Percentiles rank a stretch among this genome's conserved stretches.
Evolutionary conservation across 2,329 filamentous ascomycete species (phyloP).

Genomic region (Xylariaceae sp.): DNA sequence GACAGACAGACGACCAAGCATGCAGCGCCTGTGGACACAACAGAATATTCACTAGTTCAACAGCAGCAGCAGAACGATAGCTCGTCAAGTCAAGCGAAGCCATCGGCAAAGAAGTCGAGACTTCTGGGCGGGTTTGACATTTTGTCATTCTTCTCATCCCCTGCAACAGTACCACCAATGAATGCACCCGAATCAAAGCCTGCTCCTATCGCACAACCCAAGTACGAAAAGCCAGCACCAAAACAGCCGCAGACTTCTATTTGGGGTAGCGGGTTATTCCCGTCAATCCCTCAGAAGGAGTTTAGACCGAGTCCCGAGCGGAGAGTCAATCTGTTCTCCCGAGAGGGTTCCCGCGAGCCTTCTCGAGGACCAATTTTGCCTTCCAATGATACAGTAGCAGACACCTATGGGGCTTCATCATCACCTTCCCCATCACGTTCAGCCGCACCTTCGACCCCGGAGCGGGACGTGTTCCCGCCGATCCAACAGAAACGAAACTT

Average conservation of each 20-base stretch:
- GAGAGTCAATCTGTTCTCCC: slow-evolving; percentile 33
- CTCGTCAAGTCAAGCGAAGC: slow-evolving; percentile 17
- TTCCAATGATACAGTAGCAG: slow-evolving; percentile 20
- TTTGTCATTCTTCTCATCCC: slow-evolving; percentile 55
- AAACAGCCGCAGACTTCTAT: slow-evolving; percentile 21
- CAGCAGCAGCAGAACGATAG: slow-evolving; percentile 19
- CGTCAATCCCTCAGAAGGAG: slow-evolving; percentile 30
- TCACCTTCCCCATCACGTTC: slow-evolving; percentile 9
- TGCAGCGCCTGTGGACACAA: slow-evolving; percentile 19
- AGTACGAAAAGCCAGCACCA: slow-evolving; percentile 3
- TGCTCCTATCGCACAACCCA: not conserved
- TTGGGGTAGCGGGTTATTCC: slow-evolving; percentile 27
- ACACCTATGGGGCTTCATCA: slow-evolving; percentile 18
- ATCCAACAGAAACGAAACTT: slow-evolving; percentile 47
- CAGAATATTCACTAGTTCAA: slow-evolving; percentile 43
- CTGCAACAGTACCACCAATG: slow-evolving; percentile 36
- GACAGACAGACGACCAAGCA: not conserved
- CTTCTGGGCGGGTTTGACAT: slow-evolving; percentile 39
- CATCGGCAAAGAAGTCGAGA: slow-evolving; percentile 17
- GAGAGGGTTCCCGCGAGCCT: slow-evolving; percentile 8
- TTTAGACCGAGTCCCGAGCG: slow-evolving; percentile 28
- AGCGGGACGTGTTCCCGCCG: slow-evolving; percentile 5
- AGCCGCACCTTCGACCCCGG: slow-evolving; percentile 16
- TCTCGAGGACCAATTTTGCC: slow-evolving; percentile 11
- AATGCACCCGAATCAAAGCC: slow-evolving; percentile 11